Evolutionary conservation across 495 filamentous ascomycete genomes (phyloP).

Genomic region (Lichina pygmaea): DNA sequence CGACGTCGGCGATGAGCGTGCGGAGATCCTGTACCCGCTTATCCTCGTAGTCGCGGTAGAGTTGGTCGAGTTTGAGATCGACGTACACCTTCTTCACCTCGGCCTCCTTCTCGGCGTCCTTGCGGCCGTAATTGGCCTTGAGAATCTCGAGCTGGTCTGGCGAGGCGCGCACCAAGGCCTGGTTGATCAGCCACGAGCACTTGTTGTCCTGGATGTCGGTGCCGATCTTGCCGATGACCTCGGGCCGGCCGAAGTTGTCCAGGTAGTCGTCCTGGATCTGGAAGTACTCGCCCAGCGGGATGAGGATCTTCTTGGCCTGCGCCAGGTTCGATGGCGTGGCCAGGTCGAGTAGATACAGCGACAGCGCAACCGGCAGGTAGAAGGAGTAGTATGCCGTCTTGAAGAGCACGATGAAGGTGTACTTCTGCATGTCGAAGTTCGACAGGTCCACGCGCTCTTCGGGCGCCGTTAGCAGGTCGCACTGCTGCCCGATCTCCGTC

Average conservation of each 20-base stretch:
- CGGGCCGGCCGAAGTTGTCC: constrained; percentile 81
- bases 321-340: constrained; percentile 67
- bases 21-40: constrained; percentile 46
- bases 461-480: constrained; percentile 84
- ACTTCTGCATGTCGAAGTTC: constrained; percentile 88
- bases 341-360: constrained; percentile 52
- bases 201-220: constrained; percentile 99
- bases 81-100: constrained; percentile 68
- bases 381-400: constrained; percentile 99
- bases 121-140: constrained; percentile 75
- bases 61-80: constrained; percentile 53
- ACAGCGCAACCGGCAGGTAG: constrained; percentile 89
- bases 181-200: constrained; percentile 92
- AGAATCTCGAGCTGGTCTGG: constrained; percentile 60
- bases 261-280: constrained; percentile 97
- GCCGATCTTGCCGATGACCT: constrained; percentile 86
- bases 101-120: constrained; percentile 43
- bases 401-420: constrained; percentile 95
- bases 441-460: constrained; percentile 74
- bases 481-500: constrained; percentile 82
- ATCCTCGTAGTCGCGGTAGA: constrained; percentile 78
- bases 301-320: constrained; percentile 69
- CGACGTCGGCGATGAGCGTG: constrained; percentile 45
- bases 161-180: constrained; percentile 51
- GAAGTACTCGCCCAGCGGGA: constrained; percentile 98